Percentiles rank a stretch among this genome's conserved stretches.
phyloP scores from a whole-genome alignment of 441 rosid genomes.

The Cnidoscolus chayamansa region DNA sequence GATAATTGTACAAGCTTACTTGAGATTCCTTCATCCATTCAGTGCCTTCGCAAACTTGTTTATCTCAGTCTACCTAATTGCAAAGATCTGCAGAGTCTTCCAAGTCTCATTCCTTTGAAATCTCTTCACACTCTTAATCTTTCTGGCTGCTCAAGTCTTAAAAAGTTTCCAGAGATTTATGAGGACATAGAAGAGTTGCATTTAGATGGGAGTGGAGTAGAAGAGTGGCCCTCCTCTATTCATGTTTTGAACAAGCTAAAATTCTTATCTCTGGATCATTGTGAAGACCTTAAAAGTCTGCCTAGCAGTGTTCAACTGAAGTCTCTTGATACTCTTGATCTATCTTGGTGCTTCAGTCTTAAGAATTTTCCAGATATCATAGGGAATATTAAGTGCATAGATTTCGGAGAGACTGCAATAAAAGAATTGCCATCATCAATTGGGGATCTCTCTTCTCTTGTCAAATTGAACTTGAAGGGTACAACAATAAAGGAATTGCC shows the following conservation, averaged over 20 bases:
- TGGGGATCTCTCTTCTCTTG: constrained; percentile 12
- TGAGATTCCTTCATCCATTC: constrained; percentile 21
- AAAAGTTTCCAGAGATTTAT: constrained; percentile 22
- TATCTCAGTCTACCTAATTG: constrained; percentile 19
- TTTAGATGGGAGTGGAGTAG: constrained; percentile 17
- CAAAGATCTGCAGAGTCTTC: constrained; percentile 19
- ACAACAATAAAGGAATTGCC: constrained; percentile 19
- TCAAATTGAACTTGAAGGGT: constrained; percentile 15
- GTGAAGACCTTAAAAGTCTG: constrained; percentile 18
- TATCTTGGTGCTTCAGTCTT: constrained; percentile 21
- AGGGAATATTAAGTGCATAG: constrained; percentile 16
- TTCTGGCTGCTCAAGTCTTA: constrained; percentile 17
- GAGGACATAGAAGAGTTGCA: constrained; percentile 17
- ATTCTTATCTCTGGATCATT: constrained; percentile 16
- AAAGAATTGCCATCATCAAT: constrained; percentile 19
- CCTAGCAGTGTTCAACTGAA: constrained; percentile 17
- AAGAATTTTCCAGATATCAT: constrained; percentile 18
- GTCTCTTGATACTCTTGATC: constrained; percentile 21
- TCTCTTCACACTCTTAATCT: constrained; percentile 22
- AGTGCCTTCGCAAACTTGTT: constrained; percentile 13
- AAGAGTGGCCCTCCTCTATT: constrained; percentile 24
- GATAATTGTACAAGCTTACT: constrained; percentile 26
- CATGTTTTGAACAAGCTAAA: constrained; percentile 15
- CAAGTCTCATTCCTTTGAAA: constrained; percentile 10
- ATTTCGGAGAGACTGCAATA: constrained; percentile 15